phyloP scores from a whole-genome alignment of 495 filamentous ascomycete genomes.

The Copromyces sp. region DNA sequence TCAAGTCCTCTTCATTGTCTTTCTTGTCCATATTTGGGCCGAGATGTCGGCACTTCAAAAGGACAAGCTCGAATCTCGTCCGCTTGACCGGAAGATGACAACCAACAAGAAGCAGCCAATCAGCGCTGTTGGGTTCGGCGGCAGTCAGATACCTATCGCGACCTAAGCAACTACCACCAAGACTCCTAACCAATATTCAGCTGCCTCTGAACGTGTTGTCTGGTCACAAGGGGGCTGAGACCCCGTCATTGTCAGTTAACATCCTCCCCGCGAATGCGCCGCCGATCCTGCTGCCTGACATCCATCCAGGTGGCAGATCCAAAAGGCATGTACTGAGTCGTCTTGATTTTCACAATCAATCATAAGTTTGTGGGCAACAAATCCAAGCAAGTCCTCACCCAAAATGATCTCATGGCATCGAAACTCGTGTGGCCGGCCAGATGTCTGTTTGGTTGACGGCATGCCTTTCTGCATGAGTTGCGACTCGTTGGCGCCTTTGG shows the following conservation, averaged over 20 bases:
- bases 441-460: constrained; percentile 6
- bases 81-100: neutral
- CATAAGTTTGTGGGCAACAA: neutral
- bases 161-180: neutral
- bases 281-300: neutral
- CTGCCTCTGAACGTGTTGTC: neutral
- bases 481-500: constrained; percentile 7
- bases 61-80: no score
- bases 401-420: constrained; percentile 11
- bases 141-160: neutral
- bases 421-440: constrained; percentile 7
- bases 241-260: neutral
- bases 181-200: neutral
- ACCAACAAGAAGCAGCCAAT: neutral
- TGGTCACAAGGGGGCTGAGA: neutral
- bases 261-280: neutral
- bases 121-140: neutral
- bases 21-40: no score
- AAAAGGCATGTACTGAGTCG: neutral
- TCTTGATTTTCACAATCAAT: neutral
- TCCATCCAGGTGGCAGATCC: neutral
- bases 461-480: constrained; percentile 15
- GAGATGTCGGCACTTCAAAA: no score
- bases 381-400: no score
- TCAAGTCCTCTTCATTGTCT: neutral